Evolutionary conservation across 352 stramenopile species (phyloP).

Genomic region (Phytophthora multivora): DNA sequence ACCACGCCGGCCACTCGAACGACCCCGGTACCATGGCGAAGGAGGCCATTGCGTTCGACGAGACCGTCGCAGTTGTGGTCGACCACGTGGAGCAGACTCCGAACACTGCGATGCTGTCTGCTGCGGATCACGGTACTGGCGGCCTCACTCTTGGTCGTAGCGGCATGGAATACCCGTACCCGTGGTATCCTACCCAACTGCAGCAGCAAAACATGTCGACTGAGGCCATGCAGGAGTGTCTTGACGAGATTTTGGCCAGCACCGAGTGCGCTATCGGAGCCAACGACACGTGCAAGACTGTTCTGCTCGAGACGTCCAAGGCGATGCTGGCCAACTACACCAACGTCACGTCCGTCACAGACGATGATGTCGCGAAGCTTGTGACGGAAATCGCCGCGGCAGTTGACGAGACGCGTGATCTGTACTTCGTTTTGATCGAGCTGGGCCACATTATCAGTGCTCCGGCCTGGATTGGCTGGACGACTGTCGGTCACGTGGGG

Average conservation of each 20-base stretch:
- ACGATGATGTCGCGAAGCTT: slow-evolving; percentile 34
- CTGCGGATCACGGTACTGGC: slow-evolving; percentile 67
- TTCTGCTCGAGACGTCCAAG: slow-evolving; percentile 39
- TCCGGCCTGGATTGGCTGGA: slow-evolving; percentile 58
- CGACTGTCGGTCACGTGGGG: slow-evolving; percentile 64
- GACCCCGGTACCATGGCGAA: slow-evolving; percentile 70
- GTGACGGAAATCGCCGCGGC: slow-evolving; percentile 45
- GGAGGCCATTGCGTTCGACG: slow-evolving; percentile 73
- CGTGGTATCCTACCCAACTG: slow-evolving; percentile 52
- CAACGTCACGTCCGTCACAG: slow-evolving; percentile 47
- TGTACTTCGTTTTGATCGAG: slow-evolving; percentile 51
- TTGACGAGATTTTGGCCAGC: slow-evolving; percentile 36
- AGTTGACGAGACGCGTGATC: slow-evolving; percentile 44
- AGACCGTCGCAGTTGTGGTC: slow-evolving; percentile 65
- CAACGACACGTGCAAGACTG: slow-evolving; percentile 50
- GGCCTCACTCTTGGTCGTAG: slow-evolving; percentile 57
- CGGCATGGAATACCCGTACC: slow-evolving; percentile 44
- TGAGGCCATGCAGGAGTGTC: slow-evolving; percentile 49
- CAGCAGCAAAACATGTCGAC: slow-evolving; percentile 62
- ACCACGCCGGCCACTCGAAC: slow-evolving; percentile 70
- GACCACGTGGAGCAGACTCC: slow-evolving; percentile 51
- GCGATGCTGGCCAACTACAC: slow-evolving; percentile 53
- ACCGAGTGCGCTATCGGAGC: slow-evolving; percentile 33
- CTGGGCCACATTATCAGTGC: slow-evolving; percentile 54
- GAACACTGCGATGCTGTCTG: slow-evolving; percentile 63